Evolutionary conservation across 441 rosid species (phyloP), one percentile per base, ranked within the genome.

Genomic region (Aleurites moluccanus): DNA sequence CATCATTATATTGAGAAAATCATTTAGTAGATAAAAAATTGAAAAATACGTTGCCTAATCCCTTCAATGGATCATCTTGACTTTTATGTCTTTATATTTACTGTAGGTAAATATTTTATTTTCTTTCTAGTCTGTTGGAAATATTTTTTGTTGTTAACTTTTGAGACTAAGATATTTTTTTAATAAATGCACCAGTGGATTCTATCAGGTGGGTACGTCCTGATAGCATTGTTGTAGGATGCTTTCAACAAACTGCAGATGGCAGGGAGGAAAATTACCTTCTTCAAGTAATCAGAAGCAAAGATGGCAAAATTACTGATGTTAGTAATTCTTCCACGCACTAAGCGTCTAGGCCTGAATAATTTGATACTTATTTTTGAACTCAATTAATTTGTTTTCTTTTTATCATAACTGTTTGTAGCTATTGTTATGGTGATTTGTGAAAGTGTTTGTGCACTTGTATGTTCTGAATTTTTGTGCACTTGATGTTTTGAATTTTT

Each of bases 171-270:
- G 40, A 38, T 61, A 3, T 81, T 59, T 69, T 62, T 75, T 81
- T 71, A 78, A 77, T 78, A 69, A 70, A 73, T 85, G 83, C 83
- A 70, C 83, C 93, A 93, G 99, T 96, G 87, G 99, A 96, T 89
- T 88, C 92, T 78, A 85, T 96, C 83, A 86, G 73, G 83, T 96
- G 99, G 99, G 80, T 96, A 64, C 91, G 91, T 62, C 80, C 35
- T 59, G 92, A 90, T 85, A 88, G 91, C 80, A 86, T 96, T 45
- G 61, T 96, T 64, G 70, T 96, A 2, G 99, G 99, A 70, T 88
- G 95, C 87, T 86, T 83, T 79, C 87, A 86, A 77, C 83, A 88
- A 70, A 83, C 84, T 67, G 82, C 73, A 9, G 96, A 91, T 72
- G 97, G 86, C 60, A 71, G 69, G 80, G 98, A 91, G 81, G 94